Conservation (phyloP, 1,284 basidiomycete genomes). For the Schizophyllum commune region DNA sequence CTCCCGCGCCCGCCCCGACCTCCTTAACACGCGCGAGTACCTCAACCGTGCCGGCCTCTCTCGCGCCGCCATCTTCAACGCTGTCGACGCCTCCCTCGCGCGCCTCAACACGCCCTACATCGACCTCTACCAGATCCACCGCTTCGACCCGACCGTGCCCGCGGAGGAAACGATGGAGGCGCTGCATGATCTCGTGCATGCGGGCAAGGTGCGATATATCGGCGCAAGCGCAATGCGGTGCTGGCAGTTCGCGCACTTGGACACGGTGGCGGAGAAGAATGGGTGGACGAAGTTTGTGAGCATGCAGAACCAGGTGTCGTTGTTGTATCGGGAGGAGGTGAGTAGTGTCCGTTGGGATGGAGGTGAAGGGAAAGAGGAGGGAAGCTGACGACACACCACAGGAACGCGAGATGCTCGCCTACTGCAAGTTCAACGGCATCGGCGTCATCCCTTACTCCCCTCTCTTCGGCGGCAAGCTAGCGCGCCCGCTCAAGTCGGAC, state of each 20-base stretch:
- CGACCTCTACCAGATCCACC: slow-evolving; percentile 37
- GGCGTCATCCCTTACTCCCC: slow-evolving; percentile 16
- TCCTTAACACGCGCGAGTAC: slow-evolving; percentile 23
- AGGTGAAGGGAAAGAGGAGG: too few species aligned
- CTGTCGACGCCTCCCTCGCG: slow-evolving; percentile 26
- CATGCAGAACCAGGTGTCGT: slow-evolving; percentile 29
- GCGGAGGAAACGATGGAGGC: slow-evolving; percentile 35
- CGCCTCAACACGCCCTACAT: slow-evolving; percentile 36
- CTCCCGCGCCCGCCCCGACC: neutral
- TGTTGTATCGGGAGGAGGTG: slow-evolving; percentile 30
- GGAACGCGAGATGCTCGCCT: slow-evolving; percentile 17
- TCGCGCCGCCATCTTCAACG: slow-evolving; percentile 28
- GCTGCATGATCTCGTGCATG: slow-evolving; percentile 31
- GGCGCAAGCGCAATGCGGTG: slow-evolving; percentile 29
- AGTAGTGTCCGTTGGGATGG: too few species aligned
- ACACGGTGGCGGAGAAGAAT: slow-evolving; percentile 24
- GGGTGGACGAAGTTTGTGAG: slow-evolving; percentile 29
- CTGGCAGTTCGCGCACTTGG: slow-evolving; percentile 28
- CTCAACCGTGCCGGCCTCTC: slow-evolving; percentile 35
- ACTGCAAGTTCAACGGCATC: slow-evolving; percentile 15
- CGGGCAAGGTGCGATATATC: slow-evolving; percentile 34
- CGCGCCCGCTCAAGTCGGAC: slow-evolving; percentile 21
- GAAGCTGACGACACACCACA: too few species aligned
- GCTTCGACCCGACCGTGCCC: slow-evolving; percentile 26
- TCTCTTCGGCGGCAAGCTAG: slow-evolving; percentile 25